These are phyloP conservation scores for Oryza nivara DNA, from an alignment of 176 grass and related monocot species.

Conservation along the genomic window DNA sequence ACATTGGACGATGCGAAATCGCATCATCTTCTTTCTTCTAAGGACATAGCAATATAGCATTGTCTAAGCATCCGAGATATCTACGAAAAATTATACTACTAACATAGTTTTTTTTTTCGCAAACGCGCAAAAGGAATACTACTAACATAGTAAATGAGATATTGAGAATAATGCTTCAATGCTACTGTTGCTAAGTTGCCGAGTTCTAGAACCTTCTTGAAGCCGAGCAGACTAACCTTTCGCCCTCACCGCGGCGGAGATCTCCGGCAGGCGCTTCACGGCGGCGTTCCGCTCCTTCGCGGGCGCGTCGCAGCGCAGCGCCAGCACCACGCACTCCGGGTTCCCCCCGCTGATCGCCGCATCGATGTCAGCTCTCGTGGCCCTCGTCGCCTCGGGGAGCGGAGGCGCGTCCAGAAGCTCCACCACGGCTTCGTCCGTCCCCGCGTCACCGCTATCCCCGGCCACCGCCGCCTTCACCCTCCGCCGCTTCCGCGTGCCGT, in stretches of 20 bases:
- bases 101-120: background rate
- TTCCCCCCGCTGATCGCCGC: conserved; percentile 26
- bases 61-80: background rate
- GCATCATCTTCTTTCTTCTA: background rate
- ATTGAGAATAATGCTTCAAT: background rate
- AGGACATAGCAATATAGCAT: too few species aligned
- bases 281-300: conserved; percentile 54
- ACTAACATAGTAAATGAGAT: background rate
- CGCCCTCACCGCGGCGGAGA: conserved; percentile 50
- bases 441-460: conserved; percentile 34
- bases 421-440: conserved; percentile 41
- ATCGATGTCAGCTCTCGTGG: conserved; percentile 48
- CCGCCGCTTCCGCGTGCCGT: conserved; percentile 34
- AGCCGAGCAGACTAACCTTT: conserved; percentile 47
- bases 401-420: conserved; percentile 67
- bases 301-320: conserved; percentile 69
- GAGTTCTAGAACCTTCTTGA: conserved; percentile 12
- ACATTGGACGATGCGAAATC: background rate
- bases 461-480: conserved; percentile 57
- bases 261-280: conserved; percentile 58
- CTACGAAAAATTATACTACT: background rate
- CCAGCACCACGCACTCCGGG: conserved; percentile 80
- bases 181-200: background rate
- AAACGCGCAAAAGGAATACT: too few species aligned
- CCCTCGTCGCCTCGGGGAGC: conserved; percentile 51